Evolutionary conservation across 2,329 filamentous ascomycete species (phyloP), one percentile per base, ranked within the genome.

Genomic region (Ophiostoma angusticollis): DNA sequence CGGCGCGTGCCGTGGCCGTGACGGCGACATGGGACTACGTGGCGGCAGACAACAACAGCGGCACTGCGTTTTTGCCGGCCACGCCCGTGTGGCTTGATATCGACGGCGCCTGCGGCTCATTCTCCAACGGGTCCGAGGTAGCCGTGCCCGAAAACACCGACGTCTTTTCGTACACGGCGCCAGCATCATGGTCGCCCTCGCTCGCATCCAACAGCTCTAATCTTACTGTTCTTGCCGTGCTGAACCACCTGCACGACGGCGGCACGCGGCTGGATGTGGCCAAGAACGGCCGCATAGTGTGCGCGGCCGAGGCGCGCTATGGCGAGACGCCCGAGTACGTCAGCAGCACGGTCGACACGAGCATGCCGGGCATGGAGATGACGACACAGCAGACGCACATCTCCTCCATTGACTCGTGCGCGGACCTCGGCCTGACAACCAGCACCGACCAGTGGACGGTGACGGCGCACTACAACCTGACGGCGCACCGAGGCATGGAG

Each of bases 51-150:
- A 6, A 34, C 38, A 5, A 18, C 35, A 4, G 24, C 45, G 4
- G 25, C 33, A n/a, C n/a, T 2, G 41, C 25, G 3, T 52, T 50
- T 35, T 35, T 31, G 9, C 19, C 32, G 11, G 38, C 40, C 11
- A 44, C 31, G 6, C 46, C 49, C 22, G 18, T 51, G 14, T 53
- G 49, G 49, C 45, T 54, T 9, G 50, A 52, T 40, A 39, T 53
- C 11, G 45, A 47, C 37, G 52, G 50, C 23, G 12, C 21, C 35
- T 54, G 52, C 40, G 38, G 37, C 6, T n/a, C 30, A 2, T 41
- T 24, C 25, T 21, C 22, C 16, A 43, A 41, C 31, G 32, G 28
- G 13, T 42, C 41, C 17, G 37, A 48, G 18, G 43, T 49, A 12
- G 35, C 44, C 6, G 44, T 48, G 9, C 37, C 42, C 2, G 24